These are phyloP conservation scores for Solanum virginianum DNA, from an alignment of 257 asterid genomes.

Conservation along the genomic window DNA sequence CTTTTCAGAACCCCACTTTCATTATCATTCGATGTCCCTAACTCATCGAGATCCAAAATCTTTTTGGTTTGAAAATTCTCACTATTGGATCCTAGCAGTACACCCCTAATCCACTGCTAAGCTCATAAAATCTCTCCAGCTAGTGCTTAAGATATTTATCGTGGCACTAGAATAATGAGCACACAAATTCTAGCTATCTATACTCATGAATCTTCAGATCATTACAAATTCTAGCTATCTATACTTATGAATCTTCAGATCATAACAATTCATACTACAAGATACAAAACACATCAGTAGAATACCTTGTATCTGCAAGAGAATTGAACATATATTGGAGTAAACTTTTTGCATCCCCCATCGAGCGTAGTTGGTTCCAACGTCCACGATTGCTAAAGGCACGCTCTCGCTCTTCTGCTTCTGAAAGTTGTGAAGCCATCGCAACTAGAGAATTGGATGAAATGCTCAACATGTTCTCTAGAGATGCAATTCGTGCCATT, in stretches of 20 bases:
- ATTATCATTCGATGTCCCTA: background rate
- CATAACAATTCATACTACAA: background rate
- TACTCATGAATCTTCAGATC: background rate
- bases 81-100: background rate
- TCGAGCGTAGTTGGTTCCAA: slow-evolving; percentile 93
- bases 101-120: background rate
- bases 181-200: background rate
- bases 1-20: background rate
- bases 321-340: slow-evolving; percentile 82
- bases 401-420: slow-evolving; percentile 98
- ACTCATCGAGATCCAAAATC: background rate
- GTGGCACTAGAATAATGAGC: background rate
- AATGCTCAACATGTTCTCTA: slow-evolving; percentile 87
- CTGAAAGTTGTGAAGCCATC: slow-evolving; percentile 99
- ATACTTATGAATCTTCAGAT: background rate
- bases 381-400: slow-evolving; percentile 70
- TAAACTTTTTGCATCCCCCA: slow-evolving; percentile 86
- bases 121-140: background rate
- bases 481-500: slow-evolving; percentile 88
- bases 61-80: background rate
- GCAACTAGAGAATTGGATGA: slow-evolving; percentile 92
- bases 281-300: background rate
- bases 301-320: slow-evolving; percentile 81
- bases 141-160: background rate
- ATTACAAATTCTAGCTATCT: background rate